phyloP scores from a whole-genome alignment of 352 stramenopile genomes.

The Pilasporangium apinafurcum region DNA sequence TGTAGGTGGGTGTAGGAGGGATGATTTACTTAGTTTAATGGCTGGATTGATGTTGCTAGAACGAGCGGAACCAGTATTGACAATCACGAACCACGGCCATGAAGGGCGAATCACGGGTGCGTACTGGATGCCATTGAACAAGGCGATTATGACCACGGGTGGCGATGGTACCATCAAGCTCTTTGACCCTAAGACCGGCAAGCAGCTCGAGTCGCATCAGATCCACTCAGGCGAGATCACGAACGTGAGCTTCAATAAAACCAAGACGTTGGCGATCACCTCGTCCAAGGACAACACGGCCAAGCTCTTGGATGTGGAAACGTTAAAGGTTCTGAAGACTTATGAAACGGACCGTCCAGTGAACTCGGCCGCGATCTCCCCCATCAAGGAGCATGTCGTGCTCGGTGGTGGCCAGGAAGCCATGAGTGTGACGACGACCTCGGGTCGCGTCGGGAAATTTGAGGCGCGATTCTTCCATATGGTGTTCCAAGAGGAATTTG shows the following conservation, averaged over 20 bases:
- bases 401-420: constrained; percentile 98
- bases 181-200: constrained; percentile 72
- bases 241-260: constrained; percentile 93
- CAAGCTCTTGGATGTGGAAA: constrained; percentile 95
- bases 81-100: constrained; percentile 76
- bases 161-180: constrained; percentile 78
- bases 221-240: constrained; percentile 97
- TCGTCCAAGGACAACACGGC: constrained; percentile 96
- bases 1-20: constrained; percentile 2
- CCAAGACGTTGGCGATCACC: constrained; percentile 96
- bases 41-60: constrained; percentile 13
- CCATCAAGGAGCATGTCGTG: constrained; percentile 94
- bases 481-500: constrained; percentile 98
- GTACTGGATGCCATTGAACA: constrained; percentile 85
- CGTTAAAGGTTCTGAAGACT: constrained; percentile 95
- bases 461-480: constrained; percentile 99
- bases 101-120: constrained; percentile 74
- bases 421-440: constrained; percentile 96
- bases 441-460: constrained; percentile 90
- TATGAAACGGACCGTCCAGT: constrained; percentile 98
- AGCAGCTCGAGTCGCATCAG: constrained; percentile 70
- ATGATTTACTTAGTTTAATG: not conserved
- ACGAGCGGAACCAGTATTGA: constrained; percentile 48
- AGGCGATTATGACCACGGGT: constrained; percentile 82
- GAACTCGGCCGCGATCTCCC: constrained; percentile 97